Base-by-base conservation (phyloP, 139 green algal genomes). In the Mesotaenium endlicherianum region DNA sequence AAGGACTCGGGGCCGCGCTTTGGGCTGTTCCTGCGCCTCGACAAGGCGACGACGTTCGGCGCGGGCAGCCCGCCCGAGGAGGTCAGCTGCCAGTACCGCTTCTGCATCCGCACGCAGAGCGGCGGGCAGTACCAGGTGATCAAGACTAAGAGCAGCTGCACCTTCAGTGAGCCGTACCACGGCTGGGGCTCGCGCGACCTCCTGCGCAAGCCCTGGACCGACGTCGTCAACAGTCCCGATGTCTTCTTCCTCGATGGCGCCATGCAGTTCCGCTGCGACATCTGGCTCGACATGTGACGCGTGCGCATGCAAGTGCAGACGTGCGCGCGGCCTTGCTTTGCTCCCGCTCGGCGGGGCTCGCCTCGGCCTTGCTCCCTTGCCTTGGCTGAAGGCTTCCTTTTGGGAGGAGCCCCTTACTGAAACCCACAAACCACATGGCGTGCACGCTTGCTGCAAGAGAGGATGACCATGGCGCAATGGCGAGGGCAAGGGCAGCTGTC, bases 281-380 rank as follows among this genome's bases (percentile, higher is more conserved):
- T 77, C 16, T 77, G 69, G 69, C 36, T 77, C 38, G 26, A 77
- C n/a, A n/a, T n/a, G n/a, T n/a, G n/a, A n/a, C n/a, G n/a, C n/a
- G n/a, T n/a, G n/a, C n/a, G n/a, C n/a, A n/a, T n/a, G n/a, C n/a
- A n/a, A n/a, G n/a, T n/a, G n/a, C n/a, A n/a, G n/a, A n/a, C n/a
- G n/a, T n/a, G n/a, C n/a, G n/a, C n/a, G n/a, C n/a, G n/a, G n/a
- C n/a, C n/a, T n/a, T n/a, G n/a, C n/a, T n/a, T n/a, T n/a, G n/a
- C n/a, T n/a, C n/a, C n/a, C n/a, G n/a, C n/a, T n/a, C n/a, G n/a
- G n/a, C n/a, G n/a, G n/a, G n/a, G n/a, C n/a, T n/a, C n/a, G n/a
- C n/a, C n/a, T n/a, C n/a, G n/a, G n/a, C n/a, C n/a, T n/a, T n/a
- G n/a, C n/a, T n/a, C n/a, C n/a, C n/a, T n/a, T n/a, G n/a, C n/a